Base-by-base conservation (phyloP, 1,284 basidiomycete species). In the Ceratobasidium papillatum region DNA sequence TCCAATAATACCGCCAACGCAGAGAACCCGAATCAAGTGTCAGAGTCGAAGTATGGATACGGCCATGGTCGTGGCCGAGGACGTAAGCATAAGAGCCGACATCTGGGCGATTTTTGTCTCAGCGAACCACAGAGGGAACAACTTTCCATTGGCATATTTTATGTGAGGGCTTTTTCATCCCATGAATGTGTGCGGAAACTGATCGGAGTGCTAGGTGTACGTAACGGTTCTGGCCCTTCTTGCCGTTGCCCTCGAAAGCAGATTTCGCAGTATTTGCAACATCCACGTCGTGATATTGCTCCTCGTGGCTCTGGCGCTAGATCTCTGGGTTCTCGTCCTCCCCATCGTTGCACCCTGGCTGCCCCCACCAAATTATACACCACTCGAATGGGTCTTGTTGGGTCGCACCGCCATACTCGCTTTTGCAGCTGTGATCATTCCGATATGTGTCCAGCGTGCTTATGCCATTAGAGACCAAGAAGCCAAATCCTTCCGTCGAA, bases 41-140 rank as follows among this genome's bases (percentile, higher is more conserved):
- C 43, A 9, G n/a, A 32, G 12, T n/a, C 45, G 17, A 59, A 47
- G 30, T 58, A 49, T 47, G 68, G 68, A 32, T 47, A 49, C 11
- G 56, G 56, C 17, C 58, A 43, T 19, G 58, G 58, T 9, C 34
- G 38, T 41, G 58, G 58, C 11, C 56, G n/a, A 4, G 58, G 58
- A 3, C 36, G 38, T 3, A 59, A 71, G 47, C 68, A 45, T 19
- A 59, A 61, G 32, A 59, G 22, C 3, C 54, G 25, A 3, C 54
- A 45, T 14, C 27, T 19, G 19, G n/a, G 27, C 2, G 43, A 71
- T 4, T 47, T 71, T 11, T 71, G 68, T 32, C 54, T 71, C 12
- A 71, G 54, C 56, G 25, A 51, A 49, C 38, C 32, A 25, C 68
- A 71, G 27, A 49, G 56, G 7, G 54, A 56, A 41, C 54, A 52